A percentile compares a stretch with the other conserved stretches of the same genome.
These are phyloP conservation scores for Komagataella populi DNA, from an alignment of 805 yeast species.

Conservation along the genomic window DNA sequence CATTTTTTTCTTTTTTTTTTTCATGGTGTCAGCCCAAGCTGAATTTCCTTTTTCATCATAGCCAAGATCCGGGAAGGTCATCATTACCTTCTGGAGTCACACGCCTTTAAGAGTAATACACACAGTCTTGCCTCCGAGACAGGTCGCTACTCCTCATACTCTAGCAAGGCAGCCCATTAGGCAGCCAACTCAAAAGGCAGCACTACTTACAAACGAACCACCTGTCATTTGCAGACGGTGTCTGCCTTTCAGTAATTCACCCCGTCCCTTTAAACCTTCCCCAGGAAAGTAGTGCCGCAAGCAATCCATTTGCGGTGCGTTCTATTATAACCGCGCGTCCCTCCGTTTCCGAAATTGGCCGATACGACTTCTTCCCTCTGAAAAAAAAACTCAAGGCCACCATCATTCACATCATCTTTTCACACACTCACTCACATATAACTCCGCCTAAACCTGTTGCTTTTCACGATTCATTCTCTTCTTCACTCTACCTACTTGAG, in stretches of 20 bases:
- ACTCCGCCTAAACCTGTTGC: neutral
- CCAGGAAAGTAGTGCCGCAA: neutral
- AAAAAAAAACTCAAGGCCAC: neutral
- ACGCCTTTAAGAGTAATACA: too few species aligned
- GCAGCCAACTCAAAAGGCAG: too few species aligned
- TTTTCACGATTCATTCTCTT: neutral
- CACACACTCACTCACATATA: neutral
- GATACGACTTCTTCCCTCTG: neutral
- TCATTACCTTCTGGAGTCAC: neutral
- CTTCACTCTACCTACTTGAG: neutral
- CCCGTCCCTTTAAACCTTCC: neutral
- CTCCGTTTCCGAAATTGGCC: neutral
- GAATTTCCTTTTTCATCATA: neutral
- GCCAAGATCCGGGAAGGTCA: neutral
- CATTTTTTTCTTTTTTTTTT: neutral
- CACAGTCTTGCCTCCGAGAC: too few species aligned
- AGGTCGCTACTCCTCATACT: too few species aligned
- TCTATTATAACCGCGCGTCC: neutral
- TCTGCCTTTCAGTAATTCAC: neutral
- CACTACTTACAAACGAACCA: neutral
- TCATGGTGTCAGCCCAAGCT: neutral
- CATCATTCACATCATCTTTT: neutral
- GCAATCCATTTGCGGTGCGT: neutral
- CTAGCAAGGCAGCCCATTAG: too few species aligned
- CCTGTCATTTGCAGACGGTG: neutral